Base-by-base conservation (phyloP, 139 green algal genomes). In the Chlamydomonas schloesseri region DNA sequence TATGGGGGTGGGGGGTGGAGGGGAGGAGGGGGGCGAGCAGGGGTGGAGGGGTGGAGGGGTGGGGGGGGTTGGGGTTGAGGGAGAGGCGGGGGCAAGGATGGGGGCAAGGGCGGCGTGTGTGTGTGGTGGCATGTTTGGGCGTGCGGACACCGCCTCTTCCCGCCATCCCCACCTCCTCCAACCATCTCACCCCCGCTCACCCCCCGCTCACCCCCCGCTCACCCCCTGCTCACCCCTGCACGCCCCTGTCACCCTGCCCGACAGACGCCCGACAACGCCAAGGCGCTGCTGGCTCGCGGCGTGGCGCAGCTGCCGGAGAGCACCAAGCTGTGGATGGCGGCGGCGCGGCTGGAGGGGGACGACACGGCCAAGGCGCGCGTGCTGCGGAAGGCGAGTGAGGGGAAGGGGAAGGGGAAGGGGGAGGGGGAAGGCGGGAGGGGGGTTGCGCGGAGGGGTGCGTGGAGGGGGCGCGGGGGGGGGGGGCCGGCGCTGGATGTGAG, bases 251-350 rank as follows among this genome's bases (percentile, higher is more conserved):
- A 28, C 34, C 17, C 75, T 14, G 13, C 5, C 28, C 88, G 89
- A 37, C 91, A 96, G 58, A 92, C 91, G 33, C 50, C 76, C 21
- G 89, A 92, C 3, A 92, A 90, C 88, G 95, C 94, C 64, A 98
- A 98, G 89, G 94, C 94, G 13, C 92, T 99, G 75, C 92, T 99
- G 47, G 97, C 97, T 8, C 91, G 94, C 24, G 97, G 97, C 31
- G 96, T 99, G 73, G 93, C 91, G 10, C 93, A 94, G 55, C 93
- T 98, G 69, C 96, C 90, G 24, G 77, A 86, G 79, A 90, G 75
- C 71, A 95, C 98, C 42, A 97, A 97, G 90, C 93, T 99, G 47
- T 99, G 98, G 97, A 97, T 99, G 87, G 91, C 94, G 85, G 94
- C 91, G 3, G 92, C 93, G 3, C 88, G 86, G 50, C 71, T 95